Conservation (phyloP, 2,329 filamentous ascomycete species). For the Coleophoma eucalyptorum region DNA sequence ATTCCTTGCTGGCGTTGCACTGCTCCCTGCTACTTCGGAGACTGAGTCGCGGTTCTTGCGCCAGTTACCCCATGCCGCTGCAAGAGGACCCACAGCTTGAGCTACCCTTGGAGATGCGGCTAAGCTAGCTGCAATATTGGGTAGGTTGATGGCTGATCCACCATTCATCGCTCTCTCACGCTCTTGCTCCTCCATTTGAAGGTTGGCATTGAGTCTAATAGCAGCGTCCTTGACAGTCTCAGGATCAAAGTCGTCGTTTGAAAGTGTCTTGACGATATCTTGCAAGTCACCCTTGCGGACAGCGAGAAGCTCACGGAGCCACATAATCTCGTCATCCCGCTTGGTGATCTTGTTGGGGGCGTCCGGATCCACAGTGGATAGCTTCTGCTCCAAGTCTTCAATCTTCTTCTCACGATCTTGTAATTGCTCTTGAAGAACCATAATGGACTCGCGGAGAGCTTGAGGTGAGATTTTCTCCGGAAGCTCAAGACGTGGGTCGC, state of each 20-base stretch:
- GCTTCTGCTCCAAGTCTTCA: slow-evolving; percentile 75
- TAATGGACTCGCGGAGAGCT: slow-evolving; percentile 90
- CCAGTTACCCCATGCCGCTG: slow-evolving; percentile 98
- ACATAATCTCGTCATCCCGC: slow-evolving; percentile 88
- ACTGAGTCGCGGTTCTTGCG: slow-evolving; percentile 52
- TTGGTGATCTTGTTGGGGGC: slow-evolving; percentile 81
- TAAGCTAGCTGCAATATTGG: slow-evolving; percentile 73
- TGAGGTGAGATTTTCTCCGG: slow-evolving; percentile 92
- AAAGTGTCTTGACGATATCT: slow-evolving; percentile 81
- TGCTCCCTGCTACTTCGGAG: slow-evolving; percentile 16
- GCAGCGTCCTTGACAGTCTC: slow-evolving; percentile 82
- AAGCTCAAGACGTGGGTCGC: slow-evolving; percentile 41
- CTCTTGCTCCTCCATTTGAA: slow-evolving; percentile 98
- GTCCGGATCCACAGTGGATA: slow-evolving; percentile 69
- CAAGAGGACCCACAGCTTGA: slow-evolving; percentile 69
- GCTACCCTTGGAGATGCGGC: slow-evolving; percentile 79
- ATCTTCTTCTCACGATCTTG: slow-evolving; percentile 90
- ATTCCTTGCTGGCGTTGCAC: slow-evolving; percentile 11
- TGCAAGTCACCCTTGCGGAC: slow-evolving; percentile 89
- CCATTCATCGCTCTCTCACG: slow-evolving; percentile 79
- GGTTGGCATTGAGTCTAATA: slow-evolving; percentile 87
- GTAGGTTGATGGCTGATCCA: slow-evolving; percentile 62
- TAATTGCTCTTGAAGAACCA: slow-evolving; percentile 93
- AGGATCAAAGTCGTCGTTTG: slow-evolving; percentile 70
- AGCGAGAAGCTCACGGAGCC: slow-evolving; percentile 88